A percentile compares a stretch with the other conserved stretches of the same genome.
These are phyloP conservation scores for Byssochlamys sp. DNA, from an alignment of 2,329 filamentous ascomycete genomes.

Conservation along the genomic window DNA sequence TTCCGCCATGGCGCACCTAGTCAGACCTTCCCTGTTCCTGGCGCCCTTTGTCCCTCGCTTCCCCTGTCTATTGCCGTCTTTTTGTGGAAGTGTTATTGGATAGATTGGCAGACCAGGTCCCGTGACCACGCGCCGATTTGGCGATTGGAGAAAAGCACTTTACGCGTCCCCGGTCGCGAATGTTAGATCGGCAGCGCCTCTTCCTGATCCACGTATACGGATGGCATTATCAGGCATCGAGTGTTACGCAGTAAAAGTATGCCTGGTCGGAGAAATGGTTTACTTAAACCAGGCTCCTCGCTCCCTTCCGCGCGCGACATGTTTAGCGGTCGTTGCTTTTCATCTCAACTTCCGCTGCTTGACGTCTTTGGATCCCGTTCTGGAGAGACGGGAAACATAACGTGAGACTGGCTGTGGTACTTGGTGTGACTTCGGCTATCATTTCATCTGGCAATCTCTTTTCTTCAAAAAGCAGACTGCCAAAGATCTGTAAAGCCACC, in stretches of 20 bases:
- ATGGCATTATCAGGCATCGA: background rate
- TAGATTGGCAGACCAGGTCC: constrained; percentile 4
- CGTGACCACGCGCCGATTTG: constrained; percentile 31
- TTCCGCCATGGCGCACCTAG: background rate
- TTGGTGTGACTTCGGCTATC: background rate
- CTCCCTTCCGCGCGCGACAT: constrained; percentile 4
- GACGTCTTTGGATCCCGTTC: background rate
- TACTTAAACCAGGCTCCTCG: background rate
- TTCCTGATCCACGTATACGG: background rate
- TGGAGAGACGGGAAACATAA: background rate
- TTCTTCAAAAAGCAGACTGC: background rate
- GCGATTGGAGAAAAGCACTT: constrained; percentile 22
- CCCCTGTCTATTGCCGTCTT: background rate
- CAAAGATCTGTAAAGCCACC: background rate
- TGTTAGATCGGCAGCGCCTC: background rate
- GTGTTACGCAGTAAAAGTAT: background rate
- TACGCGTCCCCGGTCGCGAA: constrained; percentile 19
- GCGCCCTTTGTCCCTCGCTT: background rate
- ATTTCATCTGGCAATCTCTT: background rate
- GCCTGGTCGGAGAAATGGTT: background rate
- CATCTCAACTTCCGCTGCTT: background rate
- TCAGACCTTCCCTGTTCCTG: background rate
- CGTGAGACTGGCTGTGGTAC: background rate
- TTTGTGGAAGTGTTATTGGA: background rate
- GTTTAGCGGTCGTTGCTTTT: constrained; percentile 3